Percentiles rank a stretch among this genome's conserved stretches.
Evolutionary conservation across 306 rosid species (phyloP).

Genomic region (Phaseolus lunatus): DNA sequence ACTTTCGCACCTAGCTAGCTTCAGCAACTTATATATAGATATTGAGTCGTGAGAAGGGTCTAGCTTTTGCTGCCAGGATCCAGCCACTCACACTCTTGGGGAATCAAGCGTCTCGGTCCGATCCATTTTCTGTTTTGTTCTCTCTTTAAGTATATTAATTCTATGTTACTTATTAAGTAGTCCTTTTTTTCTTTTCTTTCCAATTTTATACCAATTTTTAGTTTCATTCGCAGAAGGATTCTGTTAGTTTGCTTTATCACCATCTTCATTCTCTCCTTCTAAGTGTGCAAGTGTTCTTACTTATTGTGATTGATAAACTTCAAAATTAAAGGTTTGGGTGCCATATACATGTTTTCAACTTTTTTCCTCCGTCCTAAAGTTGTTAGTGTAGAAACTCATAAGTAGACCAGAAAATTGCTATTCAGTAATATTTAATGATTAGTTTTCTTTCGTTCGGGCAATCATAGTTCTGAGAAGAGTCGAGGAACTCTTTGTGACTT

Average conservation of each 20-base stretch:
- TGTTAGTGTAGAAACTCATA: constrained; percentile 24
- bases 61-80: constrained; percentile 54
- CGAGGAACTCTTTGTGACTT: background rate
- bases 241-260: constrained; percentile 31
- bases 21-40: constrained; percentile 25
- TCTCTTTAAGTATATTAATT: constrained; percentile 45
- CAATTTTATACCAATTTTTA: constrained; percentile 34
- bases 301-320: constrained; percentile 41
- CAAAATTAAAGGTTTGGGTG: constrained; percentile 1
- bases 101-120: constrained; percentile 99
- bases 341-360: constrained; percentile 22
- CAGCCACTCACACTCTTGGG: constrained; percentile 63
- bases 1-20: constrained; percentile 35
- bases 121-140: constrained; percentile 64
- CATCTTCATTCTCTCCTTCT: constrained; percentile 4
- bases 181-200: background rate
- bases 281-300: constrained; percentile 32
- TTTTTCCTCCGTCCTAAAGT: background rate
- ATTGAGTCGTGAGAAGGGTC: constrained; percentile 42
- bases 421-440: constrained; percentile 16
- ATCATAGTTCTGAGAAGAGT: constrained; percentile 34
- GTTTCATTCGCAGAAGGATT: constrained; percentile 41
- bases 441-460: constrained; percentile 33
- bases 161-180: constrained; percentile 33
- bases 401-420: constrained; percentile 15